Percentiles rank a stretch among this genome's conserved stretches.
Evolutionary conservation across 106 monocot genomes (phyloP).

Genomic region (Vanilla planifolia): DNA sequence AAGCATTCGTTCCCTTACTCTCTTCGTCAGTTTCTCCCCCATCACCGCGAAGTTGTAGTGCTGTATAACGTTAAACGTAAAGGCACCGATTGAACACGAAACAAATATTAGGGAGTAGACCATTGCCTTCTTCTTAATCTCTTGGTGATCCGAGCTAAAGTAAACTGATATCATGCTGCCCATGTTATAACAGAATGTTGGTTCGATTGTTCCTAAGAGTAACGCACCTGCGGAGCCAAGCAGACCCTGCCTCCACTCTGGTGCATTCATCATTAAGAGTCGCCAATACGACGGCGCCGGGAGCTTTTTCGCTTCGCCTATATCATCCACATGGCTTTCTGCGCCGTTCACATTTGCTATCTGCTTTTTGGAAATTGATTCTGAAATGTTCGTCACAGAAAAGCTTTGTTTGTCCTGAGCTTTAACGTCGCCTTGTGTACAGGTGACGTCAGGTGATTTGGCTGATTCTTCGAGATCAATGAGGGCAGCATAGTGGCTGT

Average conservation of each 20-base stretch:
- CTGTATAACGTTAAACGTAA: conserved; percentile 23
- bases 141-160: conserved; percentile 21
- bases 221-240: conserved; percentile 44
- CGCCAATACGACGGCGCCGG: conserved; percentile 3
- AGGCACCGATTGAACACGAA: conserved; percentile 11
- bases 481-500: too few species aligned
- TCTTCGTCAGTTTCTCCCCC: conserved; percentile 44
- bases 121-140: conserved; percentile 40
- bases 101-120: conserved; percentile 20
- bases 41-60: conserved; percentile 40
- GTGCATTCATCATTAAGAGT: conserved; percentile 57
- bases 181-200: conserved; percentile 59
- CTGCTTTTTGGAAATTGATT: too few species aligned
- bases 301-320: too few species aligned
- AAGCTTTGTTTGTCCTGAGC: too few species aligned
- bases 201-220: conserved; percentile 50
- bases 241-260: conserved; percentile 73
- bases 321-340: too few species aligned
- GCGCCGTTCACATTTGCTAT: too few species aligned
- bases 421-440: too few species aligned
- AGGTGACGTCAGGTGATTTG: too few species aligned
- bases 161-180: conserved; percentile 35
- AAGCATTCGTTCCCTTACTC: conserved; percentile 34
- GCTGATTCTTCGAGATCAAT: too few species aligned
- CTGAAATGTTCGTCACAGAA: too few species aligned